phyloP scores from a whole-genome alignment of 352 stramenopile genomes.

The Phytophthora fragariaefolia region DNA sequence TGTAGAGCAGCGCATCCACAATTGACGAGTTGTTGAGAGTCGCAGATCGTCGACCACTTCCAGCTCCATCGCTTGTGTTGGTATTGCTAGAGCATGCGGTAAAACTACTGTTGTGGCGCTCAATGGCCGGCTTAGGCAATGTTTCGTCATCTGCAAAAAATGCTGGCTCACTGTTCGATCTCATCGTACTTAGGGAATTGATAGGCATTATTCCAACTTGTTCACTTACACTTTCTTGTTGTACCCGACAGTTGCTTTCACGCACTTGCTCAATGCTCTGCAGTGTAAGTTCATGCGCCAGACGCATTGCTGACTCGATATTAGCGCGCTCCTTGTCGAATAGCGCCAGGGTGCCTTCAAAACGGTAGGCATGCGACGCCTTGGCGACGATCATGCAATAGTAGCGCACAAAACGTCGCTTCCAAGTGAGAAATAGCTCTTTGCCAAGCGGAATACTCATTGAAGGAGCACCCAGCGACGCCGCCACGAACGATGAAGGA shows the following conservation, averaged over 20 bases:
- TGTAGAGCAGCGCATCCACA: constrained; percentile 80
- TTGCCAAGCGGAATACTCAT: constrained; percentile 51
- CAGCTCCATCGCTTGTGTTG: constrained; percentile 14
- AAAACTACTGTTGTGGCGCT: constrained; percentile 36
- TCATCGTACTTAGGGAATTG: constrained; percentile 24
- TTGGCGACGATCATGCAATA: constrained; percentile 84
- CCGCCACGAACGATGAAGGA: constrained; percentile 50
- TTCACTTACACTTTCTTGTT: constrained; percentile 46
- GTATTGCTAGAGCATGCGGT: constrained; percentile 17
- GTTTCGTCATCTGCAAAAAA: constrained; percentile 21
- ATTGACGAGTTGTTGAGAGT: constrained; percentile 66
- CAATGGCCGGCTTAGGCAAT: constrained; percentile 20
- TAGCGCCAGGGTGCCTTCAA: constrained; percentile 67
- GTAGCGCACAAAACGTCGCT: constrained; percentile 85
- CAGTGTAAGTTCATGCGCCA: constrained; percentile 74
- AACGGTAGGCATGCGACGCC: constrained; percentile 78
- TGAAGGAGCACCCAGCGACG: constrained; percentile 37
- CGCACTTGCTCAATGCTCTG: constrained; percentile 79
- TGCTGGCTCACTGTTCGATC: constrained; percentile 32
- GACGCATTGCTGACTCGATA: constrained; percentile 81
- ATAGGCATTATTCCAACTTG: constrained; percentile 23
- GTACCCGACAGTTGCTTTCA: constrained; percentile 50
- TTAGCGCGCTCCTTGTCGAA: constrained; percentile 87
- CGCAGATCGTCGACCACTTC: constrained; percentile 14
- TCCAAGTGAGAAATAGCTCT: constrained; percentile 79